Evolutionary conservation across 768 basidiomycete species (phyloP), one percentile per base, ranked within the genome.

Genomic region (Termitomyces sp.): DNA sequence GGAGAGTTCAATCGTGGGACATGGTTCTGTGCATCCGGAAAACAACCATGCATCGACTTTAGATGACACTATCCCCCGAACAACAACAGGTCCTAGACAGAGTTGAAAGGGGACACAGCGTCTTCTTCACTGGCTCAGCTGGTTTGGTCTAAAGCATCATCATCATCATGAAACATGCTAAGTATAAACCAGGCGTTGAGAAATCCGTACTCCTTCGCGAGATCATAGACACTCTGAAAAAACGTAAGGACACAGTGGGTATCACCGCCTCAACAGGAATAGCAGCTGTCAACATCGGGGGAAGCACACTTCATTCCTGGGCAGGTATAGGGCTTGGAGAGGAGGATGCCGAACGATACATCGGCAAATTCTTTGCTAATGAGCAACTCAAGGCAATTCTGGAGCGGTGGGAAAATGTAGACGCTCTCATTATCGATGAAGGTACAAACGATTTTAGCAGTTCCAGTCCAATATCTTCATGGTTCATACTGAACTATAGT

Each of bases 91-190:
- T 87, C 6, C 65, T 87, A 7, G 60, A 72, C 14, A 68, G 64
- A 60, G 88, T 93, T 7, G 76, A 81, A 44, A 70, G 70, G 10
- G 83, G 84, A 3, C 69, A 79, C 58, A 91, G 74, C 62, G 82
- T 93, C 8, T 93, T 93, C 69, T 93, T 93, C 66, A 93, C 91
- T 0, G 92, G 92, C 2, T 87, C 88, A 17, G 92, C 92, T 51
- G 90, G 90, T 85, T 34, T 1, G 34, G 14, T 34, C 34, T 34
- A 14, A 32, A 32, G 9, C 34, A 34, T 34, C 3, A 34, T 34
- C 12, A 14, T 34, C 12, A 34, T 34, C 34, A 34, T 34, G 34
- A 14, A 34, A 34, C 34, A 12, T 34, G 12, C 34, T 34, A 34
- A 34, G 34, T 34, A 5, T 3, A 12, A n/a, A 22, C 19, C 46